phyloP scores from a whole-genome alignment of 495 filamentous ascomycete genomes.

The Tuber magnatum region DNA sequence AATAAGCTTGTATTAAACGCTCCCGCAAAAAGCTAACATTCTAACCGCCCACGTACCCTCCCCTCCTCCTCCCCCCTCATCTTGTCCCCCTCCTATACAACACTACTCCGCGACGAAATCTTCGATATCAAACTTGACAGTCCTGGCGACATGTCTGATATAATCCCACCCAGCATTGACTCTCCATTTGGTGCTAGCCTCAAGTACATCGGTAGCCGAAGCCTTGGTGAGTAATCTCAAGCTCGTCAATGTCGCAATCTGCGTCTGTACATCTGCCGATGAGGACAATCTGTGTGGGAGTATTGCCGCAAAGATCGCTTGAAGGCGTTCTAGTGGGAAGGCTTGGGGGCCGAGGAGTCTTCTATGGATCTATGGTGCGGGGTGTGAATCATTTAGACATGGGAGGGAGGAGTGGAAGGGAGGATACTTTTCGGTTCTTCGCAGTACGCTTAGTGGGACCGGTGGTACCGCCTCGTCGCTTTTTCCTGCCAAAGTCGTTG shows the following conservation, averaged over 20 bases:
- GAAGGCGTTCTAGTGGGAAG: conserved; percentile 77
- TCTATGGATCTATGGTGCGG: conserved; percentile 50
- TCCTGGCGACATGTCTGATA: conserved; percentile 56
- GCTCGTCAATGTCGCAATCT: conserved; percentile 72
- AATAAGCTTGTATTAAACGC: too few species aligned
- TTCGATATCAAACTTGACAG: conserved; percentile 64
- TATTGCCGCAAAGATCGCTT: conserved; percentile 80
- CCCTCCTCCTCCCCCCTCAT: not conserved
- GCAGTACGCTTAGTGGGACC: conserved; percentile 42
- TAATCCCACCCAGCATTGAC: conserved; percentile 71
- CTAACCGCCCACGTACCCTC: too few species aligned
- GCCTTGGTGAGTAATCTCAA: conserved; percentile 63
- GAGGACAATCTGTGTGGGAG: conserved; percentile 56
- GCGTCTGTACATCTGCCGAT: conserved; percentile 48
- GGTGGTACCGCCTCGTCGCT: conserved; percentile 46
- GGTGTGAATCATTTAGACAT: conserved; percentile 27
- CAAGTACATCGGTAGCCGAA: conserved; percentile 53
- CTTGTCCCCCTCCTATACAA: not conserved
- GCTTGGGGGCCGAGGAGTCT: conserved; percentile 66
- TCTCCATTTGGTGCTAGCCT: conserved; percentile 62
- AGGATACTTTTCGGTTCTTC: conserved; percentile 54
- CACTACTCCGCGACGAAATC: conserved; percentile 59
- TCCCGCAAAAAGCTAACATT: not conserved
- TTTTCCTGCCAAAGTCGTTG: conserved; percentile 52
- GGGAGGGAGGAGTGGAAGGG: conserved; percentile 44